Evolutionary conservation across 352 stramenopile species (phyloP), one percentile per base, ranked within the genome.

Genomic region (Blastocystis sp.): DNA sequence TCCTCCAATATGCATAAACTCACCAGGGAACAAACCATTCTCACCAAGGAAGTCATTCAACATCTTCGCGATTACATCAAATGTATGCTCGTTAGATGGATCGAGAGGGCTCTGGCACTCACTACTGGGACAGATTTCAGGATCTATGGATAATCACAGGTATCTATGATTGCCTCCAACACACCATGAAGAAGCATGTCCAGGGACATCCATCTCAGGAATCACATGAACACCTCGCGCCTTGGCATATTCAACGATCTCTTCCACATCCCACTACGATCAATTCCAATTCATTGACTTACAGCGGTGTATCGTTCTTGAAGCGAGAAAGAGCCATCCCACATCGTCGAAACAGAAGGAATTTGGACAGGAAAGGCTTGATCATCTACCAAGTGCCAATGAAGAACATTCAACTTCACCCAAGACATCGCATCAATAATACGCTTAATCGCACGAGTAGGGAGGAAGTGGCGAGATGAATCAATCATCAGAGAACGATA

Each of bases 291-390:
- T 2, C 19, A 76, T 24, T 2, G 2, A 56, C 44, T 27, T 13
- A 90, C 59, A 1, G n/a, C 19, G 0, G 89, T 91, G 82, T 94
- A 95, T 11, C 76, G 37, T 78, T 92, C 90, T 7, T 89, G 15
- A 3, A 69, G 6, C 1, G 84, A 90, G 68, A 51, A 93, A 37
- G 77, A 56, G 0, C 58, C 62, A 24, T 88, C n/a, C 77, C 77
- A 88, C 33, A 88, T 17, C 40, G 51, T 53, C 17, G 77, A 30
- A 0, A 59, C 19, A 30, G 51, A 59, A 33, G 35, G 58, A 27
- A 69, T 48, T n/a, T 87, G 40, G 27, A 91, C 35, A 27, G 89
- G 54, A 51, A 91, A 91, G 35, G 88, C 33, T 58, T 91, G 44
- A 53, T 90, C 80, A 56, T 91, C 89, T 15, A 82, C 60, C 33